These are phyloP conservation scores for Ascoidea tarda DNA, from an alignment of 805 yeast species.

Conservation along the genomic window DNA sequence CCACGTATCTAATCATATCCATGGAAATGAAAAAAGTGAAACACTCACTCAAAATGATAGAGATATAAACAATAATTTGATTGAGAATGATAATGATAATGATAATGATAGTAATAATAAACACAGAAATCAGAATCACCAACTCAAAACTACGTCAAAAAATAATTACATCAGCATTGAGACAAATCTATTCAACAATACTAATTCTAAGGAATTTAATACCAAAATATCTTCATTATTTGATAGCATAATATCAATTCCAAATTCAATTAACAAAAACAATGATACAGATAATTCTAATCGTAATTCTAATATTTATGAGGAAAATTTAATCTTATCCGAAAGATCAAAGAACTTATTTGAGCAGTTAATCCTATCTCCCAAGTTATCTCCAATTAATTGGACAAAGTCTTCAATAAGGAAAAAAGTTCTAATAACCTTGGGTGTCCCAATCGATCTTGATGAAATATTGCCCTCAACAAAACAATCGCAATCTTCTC, in stretches of 20 bases:
- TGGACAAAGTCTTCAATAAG: constrained; percentile 61
- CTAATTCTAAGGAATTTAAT: not conserved
- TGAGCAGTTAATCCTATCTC: constrained; percentile 30
- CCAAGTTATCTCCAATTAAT: constrained; percentile 41
- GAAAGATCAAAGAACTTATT: constrained; percentile 27
- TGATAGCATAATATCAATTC: not conserved
- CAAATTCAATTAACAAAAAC: not conserved
- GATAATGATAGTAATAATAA: not conserved
- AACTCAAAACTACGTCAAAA: not conserved
- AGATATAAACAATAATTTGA: constrained; percentile 1
- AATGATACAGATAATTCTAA: not conserved
- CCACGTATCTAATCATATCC: not conserved
- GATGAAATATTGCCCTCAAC: constrained; percentile 33
- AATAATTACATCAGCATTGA: too few relatives aligned
- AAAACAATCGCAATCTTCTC: too few relatives aligned
- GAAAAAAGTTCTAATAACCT: constrained; percentile 42
- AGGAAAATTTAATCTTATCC: constrained; percentile 10
- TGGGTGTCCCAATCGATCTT: constrained; percentile 63
- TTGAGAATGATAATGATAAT: not conserved
- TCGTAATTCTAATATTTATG: not conserved
- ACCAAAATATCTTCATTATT: not conserved
- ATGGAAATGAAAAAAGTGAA: constrained; percentile 2
- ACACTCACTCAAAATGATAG: constrained; percentile 1
- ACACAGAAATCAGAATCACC: not conserved
- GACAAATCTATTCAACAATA: not conserved